These are phyloP conservation scores for Ceratocystiopsis brevicomis DNA, from an alignment of 2,329 filamentous ascomycete genomes.

Conservation along the genomic window DNA sequence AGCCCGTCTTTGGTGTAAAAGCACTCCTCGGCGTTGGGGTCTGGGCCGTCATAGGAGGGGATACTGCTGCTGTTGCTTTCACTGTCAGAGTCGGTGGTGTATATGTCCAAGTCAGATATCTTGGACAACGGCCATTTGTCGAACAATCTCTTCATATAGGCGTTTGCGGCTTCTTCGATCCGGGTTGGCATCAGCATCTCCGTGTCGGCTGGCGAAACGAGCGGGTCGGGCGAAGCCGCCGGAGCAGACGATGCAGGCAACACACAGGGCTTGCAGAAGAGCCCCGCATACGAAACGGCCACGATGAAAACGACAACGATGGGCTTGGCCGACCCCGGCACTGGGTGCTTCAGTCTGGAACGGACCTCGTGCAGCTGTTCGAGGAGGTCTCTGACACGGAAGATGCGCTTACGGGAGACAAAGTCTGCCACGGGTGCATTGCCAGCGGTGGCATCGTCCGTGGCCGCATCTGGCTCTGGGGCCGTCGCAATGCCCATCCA, in stretches of 20 bases:
- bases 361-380: conserved; percentile 1
- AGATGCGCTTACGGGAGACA: conserved; percentile 1
- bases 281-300: conserved; percentile 1
- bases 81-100: too few species aligned
- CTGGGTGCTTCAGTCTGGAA: not conserved
- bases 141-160: too few species aligned
- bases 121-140: too few species aligned
- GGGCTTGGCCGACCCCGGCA: not conserved
- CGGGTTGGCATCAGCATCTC: too few species aligned
- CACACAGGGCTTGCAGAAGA: too few species aligned
- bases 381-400: conserved; percentile 1
- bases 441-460: not conserved
- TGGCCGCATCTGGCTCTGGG: too few species aligned
- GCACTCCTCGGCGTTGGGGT: too few species aligned
- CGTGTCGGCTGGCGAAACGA: not conserved
- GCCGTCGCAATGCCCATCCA: conserved; percentile 1
- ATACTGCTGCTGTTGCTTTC: too few species aligned
- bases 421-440: not conserved
- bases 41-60: too few species aligned
- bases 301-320: conserved; percentile 5
- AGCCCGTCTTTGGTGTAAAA: too few species aligned
- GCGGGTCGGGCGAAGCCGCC: not conserved
- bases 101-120: too few species aligned
- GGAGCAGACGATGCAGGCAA: not conserved
- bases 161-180: too few species aligned